A percentile compares a stretch with the other conserved stretches of the same genome.
phyloP scores from a whole-genome alignment of 2,329 filamentous ascomycete genomes.

The Colletotrichum liaoningense region DNA sequence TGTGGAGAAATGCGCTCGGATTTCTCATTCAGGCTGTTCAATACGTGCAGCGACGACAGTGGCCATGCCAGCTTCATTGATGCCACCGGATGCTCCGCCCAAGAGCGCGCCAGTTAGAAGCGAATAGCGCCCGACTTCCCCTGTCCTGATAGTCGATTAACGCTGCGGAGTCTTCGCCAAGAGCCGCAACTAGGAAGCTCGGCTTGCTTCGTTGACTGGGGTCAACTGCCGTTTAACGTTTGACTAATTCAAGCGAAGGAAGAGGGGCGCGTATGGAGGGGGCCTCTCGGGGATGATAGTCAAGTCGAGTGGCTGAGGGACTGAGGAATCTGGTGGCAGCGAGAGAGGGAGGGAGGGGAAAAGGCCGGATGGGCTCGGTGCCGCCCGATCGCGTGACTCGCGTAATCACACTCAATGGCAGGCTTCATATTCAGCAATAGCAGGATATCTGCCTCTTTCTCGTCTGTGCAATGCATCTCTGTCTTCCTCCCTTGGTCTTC shows the following conservation, averaged over 20 bases:
- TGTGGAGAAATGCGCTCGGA: neutral
- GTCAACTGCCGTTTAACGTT: neutral
- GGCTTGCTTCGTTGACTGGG: slow-evolving; percentile 8
- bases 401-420: neutral
- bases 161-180: slow-evolving; percentile 21
- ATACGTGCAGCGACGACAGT: neutral
- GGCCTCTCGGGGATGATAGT: neutral
- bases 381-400: slow-evolving; percentile 13
- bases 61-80: neutral
- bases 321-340: neutral
- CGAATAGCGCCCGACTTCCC: slow-evolving; percentile 7
- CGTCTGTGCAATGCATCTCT: neutral
- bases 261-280: neutral
- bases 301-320: neutral
- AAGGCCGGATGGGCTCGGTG: neutral
- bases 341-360: neutral
- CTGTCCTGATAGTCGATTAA: neutral
- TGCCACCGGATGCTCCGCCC: slow-evolving; percentile 4
- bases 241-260: neutral
- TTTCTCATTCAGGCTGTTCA: slow-evolving; percentile 11
- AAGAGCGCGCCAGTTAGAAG: neutral
- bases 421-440: neutral
- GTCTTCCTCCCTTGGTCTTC: neutral
- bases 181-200: slow-evolving; percentile 18
- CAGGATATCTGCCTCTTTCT: neutral